Conservation (phyloP, 23 red algal species). For the Agarophyton chilense region DNA sequence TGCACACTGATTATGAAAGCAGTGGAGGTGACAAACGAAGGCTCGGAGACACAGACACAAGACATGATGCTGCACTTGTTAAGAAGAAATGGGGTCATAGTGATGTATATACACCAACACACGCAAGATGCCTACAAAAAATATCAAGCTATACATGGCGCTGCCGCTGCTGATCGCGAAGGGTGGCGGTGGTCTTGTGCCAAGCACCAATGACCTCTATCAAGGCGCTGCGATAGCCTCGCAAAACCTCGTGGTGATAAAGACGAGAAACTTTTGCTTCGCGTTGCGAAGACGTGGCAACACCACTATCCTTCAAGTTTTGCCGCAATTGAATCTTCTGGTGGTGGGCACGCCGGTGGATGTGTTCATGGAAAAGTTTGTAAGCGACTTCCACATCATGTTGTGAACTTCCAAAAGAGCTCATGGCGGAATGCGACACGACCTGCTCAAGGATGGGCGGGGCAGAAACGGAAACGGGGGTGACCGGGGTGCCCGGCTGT, state of each 20-base stretch:
- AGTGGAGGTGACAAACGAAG: too few species aligned
- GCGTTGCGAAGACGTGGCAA: conserved; percentile 3
- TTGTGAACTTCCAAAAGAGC: neutral
- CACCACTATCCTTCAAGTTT: neutral
- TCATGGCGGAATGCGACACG: neutral
- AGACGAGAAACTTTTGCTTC: conserved; percentile 29
- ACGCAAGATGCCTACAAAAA: neutral
- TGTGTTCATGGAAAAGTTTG: neutral
- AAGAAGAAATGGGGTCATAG: neutral
- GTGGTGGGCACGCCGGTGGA: neutral
- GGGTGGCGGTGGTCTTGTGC: neutral
- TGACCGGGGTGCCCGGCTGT: neutral
- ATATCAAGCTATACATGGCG: neutral
- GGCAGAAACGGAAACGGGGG: neutral
- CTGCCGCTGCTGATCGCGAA: neutral
- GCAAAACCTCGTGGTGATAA: conserved; percentile 7
- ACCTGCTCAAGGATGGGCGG: neutral
- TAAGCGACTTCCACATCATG: neutral
- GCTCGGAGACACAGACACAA: too few species aligned
- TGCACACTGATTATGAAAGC: neutral
- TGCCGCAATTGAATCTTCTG: conserved; percentile 3
- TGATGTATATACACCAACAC: neutral
- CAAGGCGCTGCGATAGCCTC: neutral
- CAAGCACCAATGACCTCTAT: conserved; percentile 7
- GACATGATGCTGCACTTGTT: neutral